Evolutionary conservation across 129 eudicot genomes (phyloP).

Genomic region (Helianthus tuberosus): DNA sequence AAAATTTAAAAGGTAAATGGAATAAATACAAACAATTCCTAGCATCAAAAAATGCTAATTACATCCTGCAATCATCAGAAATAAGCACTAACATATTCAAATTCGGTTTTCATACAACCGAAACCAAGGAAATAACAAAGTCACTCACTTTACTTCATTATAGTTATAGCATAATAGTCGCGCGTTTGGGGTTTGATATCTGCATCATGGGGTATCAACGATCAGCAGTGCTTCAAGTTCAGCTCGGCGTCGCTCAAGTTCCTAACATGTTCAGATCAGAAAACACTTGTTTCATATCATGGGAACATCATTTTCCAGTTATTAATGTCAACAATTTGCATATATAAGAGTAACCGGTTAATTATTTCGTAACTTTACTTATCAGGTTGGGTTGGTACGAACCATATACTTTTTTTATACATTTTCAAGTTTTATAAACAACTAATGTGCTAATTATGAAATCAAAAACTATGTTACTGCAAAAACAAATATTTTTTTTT

Average conservation of each 20-base stretch:
- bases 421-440: background rate
- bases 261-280: constrained; percentile 47
- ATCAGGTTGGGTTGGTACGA: background rate
- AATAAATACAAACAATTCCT: background rate
- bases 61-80: constrained; percentile 22
- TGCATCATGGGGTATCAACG: constrained; percentile 47
- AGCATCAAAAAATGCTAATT: constrained; percentile 22
- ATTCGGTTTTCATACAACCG: constrained; percentile 14
- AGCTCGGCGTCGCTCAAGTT: constrained; percentile 70
- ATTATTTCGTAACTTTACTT: background rate
- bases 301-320: constrained; percentile 3
- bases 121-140: constrained; percentile 25
- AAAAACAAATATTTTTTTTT: background rate
- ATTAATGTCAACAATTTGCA: background rate
- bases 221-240: constrained; percentile 79
- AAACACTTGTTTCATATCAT: constrained; percentile 12
- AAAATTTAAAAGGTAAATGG: background rate
- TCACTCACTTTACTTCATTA: constrained; percentile 9
- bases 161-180: constrained; percentile 10
- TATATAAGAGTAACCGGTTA: background rate
- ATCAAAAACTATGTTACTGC: background rate
- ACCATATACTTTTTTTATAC: background rate
- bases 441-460: background rate
- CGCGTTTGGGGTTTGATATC: constrained; percentile 5
- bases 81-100: constrained; percentile 7